Evolutionary conservation across 805 yeast species (phyloP).

Genomic region (Candida insectorum): DNA sequence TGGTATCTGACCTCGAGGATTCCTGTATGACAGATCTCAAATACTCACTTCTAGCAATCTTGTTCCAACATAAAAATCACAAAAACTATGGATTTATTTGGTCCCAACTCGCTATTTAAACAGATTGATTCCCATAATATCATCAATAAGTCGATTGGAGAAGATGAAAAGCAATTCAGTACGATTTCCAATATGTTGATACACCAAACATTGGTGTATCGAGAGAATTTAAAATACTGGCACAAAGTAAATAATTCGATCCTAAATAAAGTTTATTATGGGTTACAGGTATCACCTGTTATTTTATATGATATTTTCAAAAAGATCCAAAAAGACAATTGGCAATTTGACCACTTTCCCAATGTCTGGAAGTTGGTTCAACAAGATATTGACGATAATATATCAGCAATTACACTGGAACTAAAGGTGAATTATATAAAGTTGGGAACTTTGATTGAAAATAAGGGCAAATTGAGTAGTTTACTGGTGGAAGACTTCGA

Average conservation of each 20-base stretch:
- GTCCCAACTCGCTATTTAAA: conserved; percentile 7
- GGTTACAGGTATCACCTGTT: conserved; percentile 33
- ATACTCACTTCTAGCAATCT: no score
- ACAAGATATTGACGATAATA: conserved; percentile 22
- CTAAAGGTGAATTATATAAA: conserved; percentile 17
- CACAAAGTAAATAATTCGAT: conserved; percentile 21
- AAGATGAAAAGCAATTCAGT: conserved; percentile 3
- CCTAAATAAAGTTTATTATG: conserved; percentile 25
- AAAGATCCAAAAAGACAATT: neutral
- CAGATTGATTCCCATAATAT: conserved; percentile 28
- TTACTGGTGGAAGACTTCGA: conserved; percentile 3
- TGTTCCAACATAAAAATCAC: neutral
- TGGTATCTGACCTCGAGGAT: no score
- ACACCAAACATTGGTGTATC: conserved; percentile 29
- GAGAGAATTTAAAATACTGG: conserved; percentile 36
- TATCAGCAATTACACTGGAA: conserved; percentile 16
- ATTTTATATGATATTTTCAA: conserved; percentile 11
- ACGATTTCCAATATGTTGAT: conserved; percentile 29
- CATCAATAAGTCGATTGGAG: conserved; percentile 2
- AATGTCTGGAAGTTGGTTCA: conserved; percentile 16
- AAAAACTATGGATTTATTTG: conserved; percentile 12
- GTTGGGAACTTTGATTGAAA: conserved; percentile 11
- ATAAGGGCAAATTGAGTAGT: conserved; percentile 3
- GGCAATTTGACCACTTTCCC: conserved; percentile 3
- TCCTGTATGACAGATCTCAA: no score